Base-by-base conservation (phyloP, 257 asterid genomes). In the Primulina eburnea region DNA sequence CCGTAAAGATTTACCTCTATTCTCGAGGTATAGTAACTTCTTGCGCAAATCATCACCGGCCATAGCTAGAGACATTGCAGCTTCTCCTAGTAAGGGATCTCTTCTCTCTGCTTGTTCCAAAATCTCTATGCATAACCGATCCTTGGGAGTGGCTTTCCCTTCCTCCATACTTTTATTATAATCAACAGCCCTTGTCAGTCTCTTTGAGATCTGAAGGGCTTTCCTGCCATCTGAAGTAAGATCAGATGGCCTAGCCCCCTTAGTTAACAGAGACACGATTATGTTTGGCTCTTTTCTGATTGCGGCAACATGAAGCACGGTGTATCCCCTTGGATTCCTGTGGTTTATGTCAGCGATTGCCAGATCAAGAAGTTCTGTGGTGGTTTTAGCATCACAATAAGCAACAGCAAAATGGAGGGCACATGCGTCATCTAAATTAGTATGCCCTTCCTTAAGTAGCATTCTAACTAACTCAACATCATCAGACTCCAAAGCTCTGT, bases 331-430 rank as follows among this genome's bases (percentile, higher is more conserved):
- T 10, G 71, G 82, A 81, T 93, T 89, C 72, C 84, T 85, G 64
- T 70, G 82, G 88, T 93, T 93, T 73, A 93, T 81, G 76, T 93
- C 97, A 28, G 97, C 93, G 80, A 90, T 84, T 68, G 95, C 86
- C 28, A 92, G 79, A 82, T 93, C 98, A 73, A 93, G 96, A 73
- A 93, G 96, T 68, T 93, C 97, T 2, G 87, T 78, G 38, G 98
- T 93, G 58, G 92, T 93, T 86, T 93, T 93, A 17, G 93, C 90
- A 70, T 90, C 96, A 11, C 98, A 90, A 77, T 93, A 90, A 30
- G 98, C 95, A 75, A 93, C 98, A 40, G 97, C 97, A 83, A 88
- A 92, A 69, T 92, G 98, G 65, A 92, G 90, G 0, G 97, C 96
- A 78, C 71, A 81, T 64, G 97, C 93, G 74, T 89, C 95, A 70